Evolutionary conservation across 345 rosid species (phyloP), one percentile per base, ranked within the genome.

Genomic region (Rubroshorea leprosula): DNA sequence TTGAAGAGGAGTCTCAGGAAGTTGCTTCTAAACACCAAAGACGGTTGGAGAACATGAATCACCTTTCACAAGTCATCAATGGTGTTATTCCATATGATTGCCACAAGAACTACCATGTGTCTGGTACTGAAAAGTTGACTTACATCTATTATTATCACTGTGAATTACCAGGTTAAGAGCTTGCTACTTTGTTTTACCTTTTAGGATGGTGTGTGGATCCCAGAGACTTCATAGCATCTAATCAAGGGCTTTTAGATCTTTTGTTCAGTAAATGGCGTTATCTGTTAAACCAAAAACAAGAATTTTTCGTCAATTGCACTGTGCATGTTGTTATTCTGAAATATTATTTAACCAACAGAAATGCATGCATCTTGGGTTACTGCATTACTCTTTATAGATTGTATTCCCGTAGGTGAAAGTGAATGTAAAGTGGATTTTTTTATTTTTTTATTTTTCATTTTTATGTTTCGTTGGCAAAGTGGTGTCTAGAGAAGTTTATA

Each of bases 11-110:
- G 43, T 68, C 70, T 17, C 67, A 69, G 21, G 77, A 72, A 59
- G 52, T 67, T 26, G 53, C 82, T 16, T 62, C 48, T 62, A 84
- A 82, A 83, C 77, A 70, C 23, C 72, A 62, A 46, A 76, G 79
- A 57, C 73, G 55, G 26, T 58, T 73, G 60, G 77, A 82, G 49
- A 55, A 64, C 41, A 23, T 47, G 29, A 57, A 64, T 18, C 69
- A 64, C 60, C 26, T 68, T 35, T 47, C 64, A 48, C 54, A 66
- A 10, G 9, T 59, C 44, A 46, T 61, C 31, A 66, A 70, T 49
- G 38, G 43, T 27, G 45, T 62, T 50, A 41, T 73, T 27, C 22
- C 63, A 15, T 43, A 71, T 49, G 54, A 20, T 51, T 51, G 41
- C 58, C 46, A 29, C 27, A 52, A 24, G 24, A 53, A 48, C 13